Conservation (phyloP, 108 stramenopile species). For the Licmophora abbreviata region DNA sequence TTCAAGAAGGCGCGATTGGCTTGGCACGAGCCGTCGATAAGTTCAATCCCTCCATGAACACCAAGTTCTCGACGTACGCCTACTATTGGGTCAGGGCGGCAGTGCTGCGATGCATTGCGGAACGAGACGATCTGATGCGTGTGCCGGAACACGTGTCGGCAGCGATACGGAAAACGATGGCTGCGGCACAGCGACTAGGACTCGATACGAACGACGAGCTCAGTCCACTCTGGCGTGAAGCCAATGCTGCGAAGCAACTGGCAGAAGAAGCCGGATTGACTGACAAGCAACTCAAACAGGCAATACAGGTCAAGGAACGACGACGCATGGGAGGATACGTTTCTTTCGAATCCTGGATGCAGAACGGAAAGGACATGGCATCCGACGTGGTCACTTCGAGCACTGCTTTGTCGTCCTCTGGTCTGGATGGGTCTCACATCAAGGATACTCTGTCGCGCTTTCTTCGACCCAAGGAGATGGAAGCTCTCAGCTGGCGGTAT, state of each 20-base stretch:
- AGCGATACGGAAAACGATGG: constrained; percentile 41
- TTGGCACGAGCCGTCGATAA: constrained; percentile 83
- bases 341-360: constrained; percentile 44
- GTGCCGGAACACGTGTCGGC: constrained; percentile 56
- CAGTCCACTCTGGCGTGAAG: constrained; percentile 21
- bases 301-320: constrained; percentile 24
- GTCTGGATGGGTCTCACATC: constrained; percentile 34
- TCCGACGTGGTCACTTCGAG: constrained; percentile 8
- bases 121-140: constrained; percentile 64
- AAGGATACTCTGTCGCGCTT: constrained; percentile 43
- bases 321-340: constrained; percentile 27
- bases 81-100: constrained; percentile 91
- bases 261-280: constrained; percentile 38
- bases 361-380: constrained; percentile 21
- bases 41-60: constrained; percentile 74
- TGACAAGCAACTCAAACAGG: constrained; percentile 25
- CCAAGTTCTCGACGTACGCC: constrained; percentile 87
- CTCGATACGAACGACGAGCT: constrained; percentile 35
- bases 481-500: constrained; percentile 70
- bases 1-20: constrained; percentile 90
- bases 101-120: constrained; percentile 78
- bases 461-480: constrained; percentile 64
- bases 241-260: constrained; percentile 23
- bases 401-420: constrained; percentile 1
- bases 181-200: constrained; percentile 47